Evolutionary conservation across 164 flowering plant genomes (phyloP).

Genomic region (Sedum album): DNA sequence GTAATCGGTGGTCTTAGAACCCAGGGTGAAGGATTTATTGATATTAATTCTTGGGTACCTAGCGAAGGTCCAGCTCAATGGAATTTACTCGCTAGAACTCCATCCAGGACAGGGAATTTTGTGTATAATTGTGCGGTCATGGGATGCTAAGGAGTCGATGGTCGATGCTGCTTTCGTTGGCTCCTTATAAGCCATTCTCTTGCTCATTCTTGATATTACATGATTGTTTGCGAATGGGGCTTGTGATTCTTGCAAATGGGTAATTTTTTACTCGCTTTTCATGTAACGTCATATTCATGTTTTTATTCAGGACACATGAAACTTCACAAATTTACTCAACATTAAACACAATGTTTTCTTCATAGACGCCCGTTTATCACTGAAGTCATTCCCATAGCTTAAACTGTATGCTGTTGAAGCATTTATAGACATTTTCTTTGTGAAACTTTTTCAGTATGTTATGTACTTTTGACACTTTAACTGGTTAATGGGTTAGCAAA

Average conservation of each 20-base stretch:
- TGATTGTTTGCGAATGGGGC: neutral
- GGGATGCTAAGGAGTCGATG: conserved; percentile 23
- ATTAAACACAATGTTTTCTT: conserved; percentile 4
- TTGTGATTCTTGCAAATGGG: conserved; percentile 1
- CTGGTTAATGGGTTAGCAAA: no score
- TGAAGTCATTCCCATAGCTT: neutral
- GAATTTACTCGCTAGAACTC: conserved; percentile 23
- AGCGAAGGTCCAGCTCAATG: conserved; percentile 22
- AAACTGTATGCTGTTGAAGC: neutral
- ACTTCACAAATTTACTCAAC: neutral
- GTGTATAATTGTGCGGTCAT: conserved; percentile 36
- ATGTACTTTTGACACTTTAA: no score
- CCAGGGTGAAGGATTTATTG: conserved; percentile 21
- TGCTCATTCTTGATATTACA: neutral
- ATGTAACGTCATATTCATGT: neutral
- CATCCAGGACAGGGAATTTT: conserved; percentile 18
- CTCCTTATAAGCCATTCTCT: neutral
- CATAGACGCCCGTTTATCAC: neutral
- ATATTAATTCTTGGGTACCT: conserved; percentile 32
- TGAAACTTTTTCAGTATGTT: no score
- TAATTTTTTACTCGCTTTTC: neutral
- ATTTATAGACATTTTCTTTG: neutral
- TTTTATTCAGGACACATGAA: neutral
- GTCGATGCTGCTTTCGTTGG: neutral
- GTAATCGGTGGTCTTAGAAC: conserved; percentile 29